Evolutionary conservation across 2,329 filamentous ascomycete genomes (phyloP), one percentile per base, ranked within the genome.

Genomic region (Scedosporium boydii): DNA sequence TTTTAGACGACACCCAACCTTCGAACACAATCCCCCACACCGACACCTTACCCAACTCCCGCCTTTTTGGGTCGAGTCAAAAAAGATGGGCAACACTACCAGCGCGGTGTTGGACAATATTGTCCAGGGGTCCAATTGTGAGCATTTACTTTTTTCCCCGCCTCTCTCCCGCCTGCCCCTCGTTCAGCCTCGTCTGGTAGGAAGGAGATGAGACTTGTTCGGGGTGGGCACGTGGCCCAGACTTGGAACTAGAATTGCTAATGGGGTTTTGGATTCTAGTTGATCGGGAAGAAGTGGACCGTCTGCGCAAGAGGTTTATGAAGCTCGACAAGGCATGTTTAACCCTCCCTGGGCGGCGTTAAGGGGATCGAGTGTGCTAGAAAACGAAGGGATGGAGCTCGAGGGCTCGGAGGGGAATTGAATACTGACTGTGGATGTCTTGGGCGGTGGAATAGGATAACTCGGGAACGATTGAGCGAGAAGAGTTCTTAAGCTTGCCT

Each of bases 221-320:
- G 9, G 34, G 10, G 10, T 74, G 93, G 98, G 71, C 93, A 98
- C 76, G 91, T 99, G 64, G 95, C 98, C 74, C 86, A 93, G 71
- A 82, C 5, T 41, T 23, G 26, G 16, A 16, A 58, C 14, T 18
- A 10, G 27, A 10, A 34, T 38, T 18, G 55, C 55, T 58, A 38
- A 58, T 58, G 23, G 23, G 51, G 12, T 23, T 34, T 18, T 16
- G 23, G 44, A 6, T 34, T 42, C 27, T 56, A 98, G 93, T 99
- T 81, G 91, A 99, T 80, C 88, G 90, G 75, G 95, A 99, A 71
- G 95, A 99, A 77, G 92, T 99, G 64, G 95, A 98, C 74, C 86
- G 95, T 71, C 82, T 99, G 74, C 86, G 92, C 72, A 99, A 99
- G 81, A 86, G 93, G 65, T 99, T 99, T 74, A 98, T 98, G 93